Base-by-base conservation (phyloP, 345 rosid species). In the Eucalyptus rudis region DNA sequence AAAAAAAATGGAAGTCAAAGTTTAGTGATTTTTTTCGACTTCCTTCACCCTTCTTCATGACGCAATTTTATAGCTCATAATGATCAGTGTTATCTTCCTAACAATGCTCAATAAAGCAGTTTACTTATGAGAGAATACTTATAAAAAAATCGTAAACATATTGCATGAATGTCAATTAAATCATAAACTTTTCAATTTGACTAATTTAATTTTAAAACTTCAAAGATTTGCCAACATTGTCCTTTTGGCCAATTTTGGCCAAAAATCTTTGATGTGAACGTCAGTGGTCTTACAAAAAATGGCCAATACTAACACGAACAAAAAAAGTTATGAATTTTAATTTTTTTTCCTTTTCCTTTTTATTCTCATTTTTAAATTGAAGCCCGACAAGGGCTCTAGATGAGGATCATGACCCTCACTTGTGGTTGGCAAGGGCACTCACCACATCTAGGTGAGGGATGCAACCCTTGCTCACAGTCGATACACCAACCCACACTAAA, bases 301-400 rank as follows among this genome's bases (percentile, higher is more conserved):
- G 11, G 7, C 12, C 2, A 0, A 0, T 10, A 6, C 3, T 36
- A 16, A 19, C 2, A 4, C 1, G 0, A 1, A 36, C 14, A 36
- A 68, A 68, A 33, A 9, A 2, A 17, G 20, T 33, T 15, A 9
- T 33, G 24, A 62, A 62, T 62, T 62, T 12, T 3, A 12, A 12
- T 2, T 27, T 27, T n/a, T n/a, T 58, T 10, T 8, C 2, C 0
- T 10, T 5, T 71, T 5, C 7, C 3, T 19, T 33, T 2, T 3
- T 3, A n/a, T 71, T 0, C 3, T 12, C 4, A 2, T 2, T 36
- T 36, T 76, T 76, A 20, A 36, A 76, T 2, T 10, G 1, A 71
- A 71, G 27, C 11, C 10, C 24, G 0, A 52, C 58, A 52, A 52
- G 5, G 25, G 58, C 2, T 52, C 58, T 52, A 7, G 11, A 4